These are phyloP conservation scores for Handroanthus guayacan DNA, from an alignment of 257 asterid genomes.

Conservation along the genomic window DNA sequence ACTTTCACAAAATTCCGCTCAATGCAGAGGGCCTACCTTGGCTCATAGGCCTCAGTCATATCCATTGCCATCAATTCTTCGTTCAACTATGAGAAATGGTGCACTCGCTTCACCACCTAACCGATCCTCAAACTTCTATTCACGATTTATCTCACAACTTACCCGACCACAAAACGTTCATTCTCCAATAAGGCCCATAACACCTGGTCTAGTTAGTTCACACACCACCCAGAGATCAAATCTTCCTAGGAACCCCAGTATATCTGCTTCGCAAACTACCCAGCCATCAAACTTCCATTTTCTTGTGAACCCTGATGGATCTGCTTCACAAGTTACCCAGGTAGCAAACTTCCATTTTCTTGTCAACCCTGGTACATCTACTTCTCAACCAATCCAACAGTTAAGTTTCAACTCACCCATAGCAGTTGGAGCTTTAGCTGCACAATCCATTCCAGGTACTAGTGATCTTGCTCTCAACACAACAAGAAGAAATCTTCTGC, in stretches of 20 bases:
- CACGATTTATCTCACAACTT: constrained; percentile 26
- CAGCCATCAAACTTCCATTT: not conserved
- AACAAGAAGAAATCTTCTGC: not conserved
- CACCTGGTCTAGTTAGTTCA: constrained; percentile 8
- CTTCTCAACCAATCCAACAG: constrained; percentile 4
- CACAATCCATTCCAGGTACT: constrained; percentile 33
- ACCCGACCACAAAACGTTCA: not conserved
- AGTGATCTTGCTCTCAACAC: not conserved
- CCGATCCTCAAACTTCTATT: constrained; percentile 14
- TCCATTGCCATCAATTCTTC: constrained; percentile 10
- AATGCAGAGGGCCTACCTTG: constrained; percentile 18
- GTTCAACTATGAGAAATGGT: not conserved
- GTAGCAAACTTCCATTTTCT: not conserved
- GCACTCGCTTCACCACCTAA: constrained; percentile 4
- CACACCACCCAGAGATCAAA: not conserved
- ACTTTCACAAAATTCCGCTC: not conserved
- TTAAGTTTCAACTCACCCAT: constrained; percentile 17
- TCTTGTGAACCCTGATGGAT: not conserved
- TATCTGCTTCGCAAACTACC: not conserved
- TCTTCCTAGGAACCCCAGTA: not conserved
- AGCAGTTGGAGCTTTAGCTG: not conserved
- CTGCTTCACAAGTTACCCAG: constrained; percentile 1
- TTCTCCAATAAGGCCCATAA: constrained; percentile 14
- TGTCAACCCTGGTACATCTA: constrained; percentile 8
- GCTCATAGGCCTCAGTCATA: constrained; percentile 12